Base-by-base conservation (phyloP, 257 asterid species). In the Solanum dulcamara region DNA sequence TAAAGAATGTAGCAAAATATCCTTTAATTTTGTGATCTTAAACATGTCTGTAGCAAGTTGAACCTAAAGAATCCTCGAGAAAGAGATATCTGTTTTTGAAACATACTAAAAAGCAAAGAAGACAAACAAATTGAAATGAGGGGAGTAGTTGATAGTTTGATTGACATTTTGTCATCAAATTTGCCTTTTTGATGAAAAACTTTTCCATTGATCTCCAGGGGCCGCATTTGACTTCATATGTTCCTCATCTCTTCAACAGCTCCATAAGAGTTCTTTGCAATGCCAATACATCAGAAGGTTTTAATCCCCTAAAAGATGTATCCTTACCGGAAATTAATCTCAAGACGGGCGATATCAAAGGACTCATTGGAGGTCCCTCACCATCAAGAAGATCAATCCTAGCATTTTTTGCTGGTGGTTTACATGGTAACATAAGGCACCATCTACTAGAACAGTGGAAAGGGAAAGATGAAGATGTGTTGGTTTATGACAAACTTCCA, bases 261-360 rank as follows among this genome's bases (percentile, higher is more conserved):
- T 95, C 98, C 81, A 94, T 95, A 20, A 87, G 98, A 87, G 98
- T 92, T 4, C 55, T 95, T 11, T 95, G 98, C 91, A 95, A 95
- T 80, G 98, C 98, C 55, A 95, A 95, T 70, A 95, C 92, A 1
- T 95, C 98, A 0, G 98, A 95, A 88, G 97, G 98, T 35, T 95
- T 94, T 87, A 92, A 93, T 81, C 98, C 98, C 14, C 84, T 85
- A 6, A 95, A 93, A 85, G 98, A 95, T 42, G 97, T 89, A 12
- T 64, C 98, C 0, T 55, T 95, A 50, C 96, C 98, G 0, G 98
- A 95, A 77, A 90, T 95, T 85, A 91, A 93, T 88, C 97, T 95
- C 85, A 92, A 90, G 85, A 92, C 95, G 0, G 97, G 94, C 1
- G 92, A 90, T 33, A 84, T 93, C 48, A 84, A 90, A 33, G 95